phyloP scores from a whole-genome alignment of 352 stramenopile genomes.

The Detonula confervacea region DNA sequence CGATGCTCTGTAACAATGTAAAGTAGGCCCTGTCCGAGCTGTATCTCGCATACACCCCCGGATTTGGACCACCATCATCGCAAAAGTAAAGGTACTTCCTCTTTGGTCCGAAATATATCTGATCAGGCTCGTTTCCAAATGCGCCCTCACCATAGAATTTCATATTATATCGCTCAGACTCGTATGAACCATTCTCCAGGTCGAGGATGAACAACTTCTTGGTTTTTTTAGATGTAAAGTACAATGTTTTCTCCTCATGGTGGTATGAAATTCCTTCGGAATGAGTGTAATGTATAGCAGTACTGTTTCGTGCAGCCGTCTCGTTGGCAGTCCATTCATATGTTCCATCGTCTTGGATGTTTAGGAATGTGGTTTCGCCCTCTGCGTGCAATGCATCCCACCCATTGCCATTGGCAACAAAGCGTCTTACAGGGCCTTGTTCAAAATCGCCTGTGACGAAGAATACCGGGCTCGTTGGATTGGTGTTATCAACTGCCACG shows the following conservation, averaged over 20 bases:
- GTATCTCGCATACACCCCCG: conserved; percentile 41
- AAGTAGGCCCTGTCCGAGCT: conserved; percentile 50
- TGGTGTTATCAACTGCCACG: conserved; percentile 53
- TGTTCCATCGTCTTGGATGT: conserved; percentile 14
- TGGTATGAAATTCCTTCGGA: conserved; percentile 46
- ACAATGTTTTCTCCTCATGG: conserved; percentile 51
- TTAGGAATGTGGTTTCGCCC: conserved; percentile 11
- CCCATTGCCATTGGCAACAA: conserved; percentile 27
- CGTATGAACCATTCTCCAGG: conserved; percentile 43
- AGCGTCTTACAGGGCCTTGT: conserved; percentile 49
- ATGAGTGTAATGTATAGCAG: conserved; percentile 34
- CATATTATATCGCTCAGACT: not conserved
- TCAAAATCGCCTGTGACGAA: conserved; percentile 64
- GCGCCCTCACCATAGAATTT: conserved; percentile 1
- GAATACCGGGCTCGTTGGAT: conserved; percentile 43
- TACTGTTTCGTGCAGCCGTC: conserved; percentile 16
- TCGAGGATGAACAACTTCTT: conserved; percentile 43
- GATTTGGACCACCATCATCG: conserved; percentile 22
- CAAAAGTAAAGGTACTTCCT: conserved; percentile 26
- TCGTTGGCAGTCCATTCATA: conserved; percentile 51
- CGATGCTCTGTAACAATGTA: conserved; percentile 48
- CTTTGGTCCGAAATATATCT: conserved; percentile 14
- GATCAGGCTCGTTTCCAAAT: conserved; percentile 27
- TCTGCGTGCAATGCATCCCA: conserved; percentile 24
- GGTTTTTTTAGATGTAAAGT: conserved; percentile 43